phyloP scores from a whole-genome alignment of 345 rosid species.

The Laguncularia racemosa region DNA sequence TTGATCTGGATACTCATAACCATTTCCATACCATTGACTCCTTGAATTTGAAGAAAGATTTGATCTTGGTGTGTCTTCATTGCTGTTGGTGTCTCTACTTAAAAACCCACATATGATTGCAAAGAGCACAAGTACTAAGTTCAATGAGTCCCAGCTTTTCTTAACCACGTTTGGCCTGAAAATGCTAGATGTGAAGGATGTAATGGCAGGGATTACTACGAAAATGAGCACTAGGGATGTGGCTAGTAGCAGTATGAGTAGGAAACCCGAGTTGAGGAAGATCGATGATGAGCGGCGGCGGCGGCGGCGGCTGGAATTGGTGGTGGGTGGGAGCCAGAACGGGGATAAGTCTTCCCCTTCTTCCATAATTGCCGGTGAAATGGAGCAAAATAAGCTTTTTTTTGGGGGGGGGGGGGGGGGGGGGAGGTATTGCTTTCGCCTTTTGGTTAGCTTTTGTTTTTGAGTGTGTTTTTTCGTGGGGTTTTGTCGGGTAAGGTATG shows the following conservation, averaged over 20 bases:
- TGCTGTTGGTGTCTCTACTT: conserved; percentile 25
- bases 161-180: conserved; percentile 55
- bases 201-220: conserved; percentile 41
- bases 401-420: too few relatives aligned
- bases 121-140: conserved; percentile 62
- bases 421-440: not conserved
- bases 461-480: not conserved
- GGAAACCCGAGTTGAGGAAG: conserved; percentile 10
- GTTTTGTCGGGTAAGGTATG: not conserved
- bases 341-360: conserved; percentile 47
- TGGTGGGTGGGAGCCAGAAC: conserved; percentile 48
- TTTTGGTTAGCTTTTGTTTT: not conserved
- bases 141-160: conserved; percentile 70
- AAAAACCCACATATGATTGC: conserved; percentile 77
- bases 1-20: conserved; percentile 29
- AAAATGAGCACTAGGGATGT: conserved; percentile 36
- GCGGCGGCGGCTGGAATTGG: conserved; percentile 17
- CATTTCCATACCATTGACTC: conserved; percentile 33
- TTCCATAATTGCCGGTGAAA: conserved; percentile 23
- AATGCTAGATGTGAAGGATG: conserved; percentile 45
- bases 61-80: conserved; percentile 14
- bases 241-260: conserved; percentile 25
- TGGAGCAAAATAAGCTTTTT: not conserved
- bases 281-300: conserved; percentile 26
- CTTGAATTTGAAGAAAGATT: conserved; percentile 17